phyloP scores from a whole-genome alignment of 805 yeast species.

The Kuraishia piskuri region DNA sequence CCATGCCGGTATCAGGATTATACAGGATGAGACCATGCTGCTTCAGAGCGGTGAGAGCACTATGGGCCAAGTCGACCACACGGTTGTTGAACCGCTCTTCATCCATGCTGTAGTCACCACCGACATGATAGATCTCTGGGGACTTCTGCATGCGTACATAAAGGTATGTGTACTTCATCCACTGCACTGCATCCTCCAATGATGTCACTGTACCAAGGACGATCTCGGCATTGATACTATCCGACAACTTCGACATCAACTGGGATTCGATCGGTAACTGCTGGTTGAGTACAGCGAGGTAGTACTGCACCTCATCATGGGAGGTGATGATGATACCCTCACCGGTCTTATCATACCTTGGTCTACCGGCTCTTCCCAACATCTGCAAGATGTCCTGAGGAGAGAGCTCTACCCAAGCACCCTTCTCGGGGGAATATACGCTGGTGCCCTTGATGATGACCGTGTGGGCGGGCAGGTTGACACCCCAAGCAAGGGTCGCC shows the following conservation, averaged over 20 bases:
- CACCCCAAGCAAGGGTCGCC: constrained; percentile 97
- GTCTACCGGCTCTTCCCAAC: constrained; percentile 93
- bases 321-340: constrained; percentile 91
- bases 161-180: constrained; percentile 77
- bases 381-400: constrained; percentile 94
- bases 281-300: constrained; percentile 82
- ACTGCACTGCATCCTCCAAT: constrained; percentile 59
- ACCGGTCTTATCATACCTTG: constrained; percentile 85
- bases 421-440: constrained; percentile 83
- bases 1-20: constrained; percentile 36
- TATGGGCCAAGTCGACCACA: constrained; percentile 53
- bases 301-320: constrained; percentile 79
- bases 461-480: constrained; percentile 89
- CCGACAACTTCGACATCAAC: constrained; percentile 60
- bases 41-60: constrained; percentile 58
- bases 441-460: constrained; percentile 92
- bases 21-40: constrained; percentile 53
- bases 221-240: constrained; percentile 79
- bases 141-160: constrained; percentile 69
- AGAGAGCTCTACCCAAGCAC: constrained; percentile 84
- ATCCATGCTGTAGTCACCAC: constrained; percentile 52
- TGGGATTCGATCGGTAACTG: constrained; percentile 92
- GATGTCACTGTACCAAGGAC: constrained; percentile 59
- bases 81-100: constrained; percentile 41
- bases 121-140: constrained; percentile 70